Evolutionary conservation across 2,329 filamentous ascomycete species (phyloP), one percentile per base, ranked within the genome.

Genomic region (Lecanicillium sp.): DNA sequence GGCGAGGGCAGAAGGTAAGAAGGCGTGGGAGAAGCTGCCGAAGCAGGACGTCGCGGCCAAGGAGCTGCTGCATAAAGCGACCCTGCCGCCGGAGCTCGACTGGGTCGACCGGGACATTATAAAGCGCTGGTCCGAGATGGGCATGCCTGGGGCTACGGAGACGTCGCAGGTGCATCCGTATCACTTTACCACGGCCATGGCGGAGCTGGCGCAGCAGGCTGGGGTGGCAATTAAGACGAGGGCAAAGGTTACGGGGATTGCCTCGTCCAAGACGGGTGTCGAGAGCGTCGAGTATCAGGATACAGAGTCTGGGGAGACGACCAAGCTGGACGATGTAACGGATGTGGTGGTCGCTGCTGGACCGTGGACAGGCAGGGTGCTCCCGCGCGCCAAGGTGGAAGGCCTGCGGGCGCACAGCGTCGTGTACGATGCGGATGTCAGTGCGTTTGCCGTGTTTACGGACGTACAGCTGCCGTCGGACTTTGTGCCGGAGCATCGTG

Each of bases 141-240:
- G 87, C 17, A 48, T 55, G 2, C 65, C 66, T 3, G 81, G 78
- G 3, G 77, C 79, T 1, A 74, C 72, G 2, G 85, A 87, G 44
- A 97, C 92, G 2, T 86, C 92, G 0, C 92, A 98, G 61, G 90
- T 97, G 3, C 90, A 98, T 53, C 92, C 92, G 0, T 85, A 82
- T 45, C 80, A 87, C 32, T 97, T 98, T 56, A 97, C 92, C 1
- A 90, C 78, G 0, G 72, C 80, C 13, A 94, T 97, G 60, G 86
- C 85, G 4, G 68, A 77, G 30, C 70, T 96, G 11, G 88, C 90
- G 0, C 65, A 74, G 40, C 76, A 85, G 37, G 73, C 71, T 18
- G 85, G 85, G 3, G 78, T 74, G 47, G 74, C 81, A 17, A 71
- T 96, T 38, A 68, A 77, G 20, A 69, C 82, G 31, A 79, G 81